A percentile compares a stretch with the other conserved stretches of the same genome.
Conservation (phyloP, 129 eudicot species). For the Artemisia tridentata region DNA sequence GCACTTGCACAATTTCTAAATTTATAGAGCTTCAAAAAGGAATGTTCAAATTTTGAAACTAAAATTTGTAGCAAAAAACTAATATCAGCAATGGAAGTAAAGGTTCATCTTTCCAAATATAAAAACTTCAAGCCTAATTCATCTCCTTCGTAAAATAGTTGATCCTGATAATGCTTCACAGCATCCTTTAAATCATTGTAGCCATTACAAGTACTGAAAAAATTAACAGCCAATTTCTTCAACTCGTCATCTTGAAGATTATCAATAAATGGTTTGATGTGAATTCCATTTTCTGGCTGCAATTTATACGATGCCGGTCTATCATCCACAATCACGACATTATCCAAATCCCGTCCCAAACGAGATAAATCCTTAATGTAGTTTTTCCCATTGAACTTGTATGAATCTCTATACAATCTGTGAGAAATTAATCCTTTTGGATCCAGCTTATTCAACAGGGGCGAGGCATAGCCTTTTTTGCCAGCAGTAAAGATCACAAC, state of each 20-base stretch:
- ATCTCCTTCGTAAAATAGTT: no score
- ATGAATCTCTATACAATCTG: constrained; percentile 70
- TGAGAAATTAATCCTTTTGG: constrained; percentile 49
- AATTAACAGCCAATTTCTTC: constrained; percentile 48
- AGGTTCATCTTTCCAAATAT: no score
- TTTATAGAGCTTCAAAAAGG: no score
- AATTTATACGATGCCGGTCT: constrained; percentile 65
- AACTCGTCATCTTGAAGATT: constrained; percentile 64
- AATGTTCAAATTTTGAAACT: no score
- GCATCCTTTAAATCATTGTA: constrained; percentile 75
- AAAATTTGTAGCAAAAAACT: no score
- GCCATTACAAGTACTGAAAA: constrained; percentile 40
- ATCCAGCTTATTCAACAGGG: constrained; percentile 58
- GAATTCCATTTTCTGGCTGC: constrained; percentile 76
- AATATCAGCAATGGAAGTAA: no score
- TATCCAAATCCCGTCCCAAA: constrained; percentile 63
- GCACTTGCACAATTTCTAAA: no score
- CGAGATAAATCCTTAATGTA: constrained; percentile 71
- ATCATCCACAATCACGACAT: constrained; percentile 75
- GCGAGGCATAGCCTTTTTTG: constrained; percentile 67
- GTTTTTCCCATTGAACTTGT: constrained; percentile 53
- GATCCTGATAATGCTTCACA: constrained; percentile 36
- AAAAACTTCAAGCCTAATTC: no score
- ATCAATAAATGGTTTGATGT: constrained; percentile 54
- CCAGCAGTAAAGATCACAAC: constrained; percentile 91